Percentiles rank a stretch among this genome's conserved stretches.
Conservation (phyloP, 139 green algal species). For the Tetraselmis chui region DNA sequence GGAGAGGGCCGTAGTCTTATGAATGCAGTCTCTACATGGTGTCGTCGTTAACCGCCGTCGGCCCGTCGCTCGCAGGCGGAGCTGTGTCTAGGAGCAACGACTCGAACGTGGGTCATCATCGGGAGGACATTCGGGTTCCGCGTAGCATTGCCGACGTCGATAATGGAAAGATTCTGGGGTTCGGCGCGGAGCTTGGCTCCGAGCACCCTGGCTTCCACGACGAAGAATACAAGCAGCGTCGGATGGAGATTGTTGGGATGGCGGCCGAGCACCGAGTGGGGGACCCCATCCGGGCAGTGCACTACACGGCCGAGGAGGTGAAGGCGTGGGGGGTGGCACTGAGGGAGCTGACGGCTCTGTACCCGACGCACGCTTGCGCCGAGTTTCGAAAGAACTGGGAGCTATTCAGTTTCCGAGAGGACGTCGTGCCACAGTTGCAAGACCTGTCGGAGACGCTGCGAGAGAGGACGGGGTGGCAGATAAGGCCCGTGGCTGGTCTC, state of each 20-base stretch:
- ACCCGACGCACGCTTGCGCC: slow-evolving; percentile 69
- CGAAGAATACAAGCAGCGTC: slow-evolving; percentile 63
- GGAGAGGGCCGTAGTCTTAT: too few species aligned
- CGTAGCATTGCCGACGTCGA: slow-evolving; percentile 52
- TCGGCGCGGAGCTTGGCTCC: slow-evolving; percentile 41
- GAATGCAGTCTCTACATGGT: too few species aligned
- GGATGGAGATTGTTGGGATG: slow-evolving; percentile 40
- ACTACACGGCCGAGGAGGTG: slow-evolving; percentile 67
- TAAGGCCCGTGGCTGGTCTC: slow-evolving; percentile 77
- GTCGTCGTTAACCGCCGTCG: too few species aligned
- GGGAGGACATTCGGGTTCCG: not conserved
- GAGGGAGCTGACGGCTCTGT: slow-evolving; percentile 53
- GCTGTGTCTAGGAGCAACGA: too few species aligned
- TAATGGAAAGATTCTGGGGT: slow-evolving; percentile 71
- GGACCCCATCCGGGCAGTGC: slow-evolving; percentile 58
- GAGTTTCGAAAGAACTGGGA: slow-evolving; percentile 40
- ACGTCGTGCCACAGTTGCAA: slow-evolving; percentile 70
- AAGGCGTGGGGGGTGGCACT: slow-evolving; percentile 61
- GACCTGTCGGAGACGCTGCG: slow-evolving; percentile 57
- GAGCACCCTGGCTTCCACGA: slow-evolving; percentile 63
- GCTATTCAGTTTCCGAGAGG: slow-evolving; percentile 59
- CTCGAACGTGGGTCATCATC: too few species aligned
- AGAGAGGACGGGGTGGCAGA: slow-evolving; percentile 54
- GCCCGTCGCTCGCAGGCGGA: too few species aligned
- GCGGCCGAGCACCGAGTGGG: slow-evolving; percentile 18